Evolutionary conservation across 176 grass and related monocot genomes (phyloP).

Genomic region (Carex kokanica): DNA sequence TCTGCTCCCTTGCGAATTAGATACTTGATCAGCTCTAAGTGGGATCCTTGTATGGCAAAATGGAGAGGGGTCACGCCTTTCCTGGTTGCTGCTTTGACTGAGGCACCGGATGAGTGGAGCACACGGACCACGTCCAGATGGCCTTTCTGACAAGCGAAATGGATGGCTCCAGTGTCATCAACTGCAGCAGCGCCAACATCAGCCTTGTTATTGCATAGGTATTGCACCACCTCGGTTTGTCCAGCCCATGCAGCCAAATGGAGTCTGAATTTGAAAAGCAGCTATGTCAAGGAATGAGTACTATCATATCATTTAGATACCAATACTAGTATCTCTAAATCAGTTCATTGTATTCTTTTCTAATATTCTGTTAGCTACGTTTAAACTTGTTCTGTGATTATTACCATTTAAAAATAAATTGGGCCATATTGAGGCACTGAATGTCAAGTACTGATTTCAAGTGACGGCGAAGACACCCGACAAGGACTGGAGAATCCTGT

Average conservation of each 20-base stretch:
- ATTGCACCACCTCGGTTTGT: slow-evolving; percentile 74
- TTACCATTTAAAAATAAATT: background rate
- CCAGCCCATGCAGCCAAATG: slow-evolving; percentile 98
- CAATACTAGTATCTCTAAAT: background rate
- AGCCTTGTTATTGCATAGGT: slow-evolving; percentile 91
- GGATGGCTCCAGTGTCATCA: slow-evolving; percentile 79
- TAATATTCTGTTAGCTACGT: background rate
- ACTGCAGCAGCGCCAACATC: slow-evolving; percentile 76
- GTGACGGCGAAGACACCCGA: background rate
- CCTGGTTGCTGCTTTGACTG: slow-evolving; percentile 80
- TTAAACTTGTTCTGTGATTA: background rate
- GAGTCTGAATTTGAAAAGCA: slow-evolving; percentile 54
- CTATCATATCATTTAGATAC: background rate
- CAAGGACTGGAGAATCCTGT: background rate
- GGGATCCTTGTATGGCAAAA: slow-evolving; percentile 78
- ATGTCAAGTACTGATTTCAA: background rate
- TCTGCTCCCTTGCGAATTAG: slow-evolving; percentile 61
- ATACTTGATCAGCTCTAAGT: slow-evolving; percentile 79
- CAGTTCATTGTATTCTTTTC: background rate
- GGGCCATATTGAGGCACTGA: background rate
- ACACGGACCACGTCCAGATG: slow-evolving; percentile 62
- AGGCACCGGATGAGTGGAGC: slow-evolving; percentile 56
- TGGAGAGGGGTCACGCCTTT: slow-evolving; percentile 79
- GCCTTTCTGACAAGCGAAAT: slow-evolving; percentile 97
- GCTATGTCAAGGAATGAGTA: slow-evolving; percentile 31